A percentile compares a stretch with the other conserved stretches of the same genome.
phyloP scores from a whole-genome alignment of 768 basidiomycete genomes.

The Russula ochroleuca region DNA sequence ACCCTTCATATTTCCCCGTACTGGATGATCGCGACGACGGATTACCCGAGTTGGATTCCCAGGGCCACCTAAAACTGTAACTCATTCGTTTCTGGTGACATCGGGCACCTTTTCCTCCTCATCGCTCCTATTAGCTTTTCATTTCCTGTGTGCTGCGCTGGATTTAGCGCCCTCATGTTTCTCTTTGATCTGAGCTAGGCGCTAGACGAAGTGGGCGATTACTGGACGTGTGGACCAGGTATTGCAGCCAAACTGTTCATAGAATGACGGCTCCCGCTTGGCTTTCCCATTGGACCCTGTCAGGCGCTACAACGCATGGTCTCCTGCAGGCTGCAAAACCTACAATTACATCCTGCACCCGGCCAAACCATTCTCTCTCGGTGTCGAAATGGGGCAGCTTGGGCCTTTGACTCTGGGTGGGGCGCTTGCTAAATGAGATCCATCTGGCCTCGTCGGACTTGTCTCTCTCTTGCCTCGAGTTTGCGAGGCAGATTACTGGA shows the following conservation, averaged over 20 bases:
- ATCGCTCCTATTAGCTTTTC: neutral
- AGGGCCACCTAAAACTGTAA: slow-evolving; percentile 12
- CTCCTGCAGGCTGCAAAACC: slow-evolving; percentile 15
- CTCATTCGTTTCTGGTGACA: neutral
- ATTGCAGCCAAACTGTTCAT: neutral
- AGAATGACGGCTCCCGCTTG: neutral
- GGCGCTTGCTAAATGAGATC: slow-evolving; percentile 4
- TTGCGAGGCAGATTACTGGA: neutral
- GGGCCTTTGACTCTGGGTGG: slow-evolving; percentile 6
- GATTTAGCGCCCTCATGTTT: slow-evolving; percentile 8
- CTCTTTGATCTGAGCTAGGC: slow-evolving; percentile 5
- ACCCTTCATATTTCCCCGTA: slow-evolving; percentile 16
- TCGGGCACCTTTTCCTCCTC: neutral
- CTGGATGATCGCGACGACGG: slow-evolving; percentile 11
- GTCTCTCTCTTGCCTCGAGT: neutral
- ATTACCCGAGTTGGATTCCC: neutral
- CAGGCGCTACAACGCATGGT: slow-evolving; percentile 16
- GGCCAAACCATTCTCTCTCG: neutral
- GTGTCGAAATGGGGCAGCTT: slow-evolving; percentile 1
- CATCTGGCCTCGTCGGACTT: slow-evolving; percentile 1
- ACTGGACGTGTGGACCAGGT: neutral
- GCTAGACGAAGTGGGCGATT: neutral
- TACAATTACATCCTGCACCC: neutral
- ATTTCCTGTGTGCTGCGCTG: neutral
- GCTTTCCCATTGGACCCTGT: neutral